Conservation (phyloP, 2,329 filamentous ascomycete genomes). For the Pseudogymnoascus sp. region DNA sequence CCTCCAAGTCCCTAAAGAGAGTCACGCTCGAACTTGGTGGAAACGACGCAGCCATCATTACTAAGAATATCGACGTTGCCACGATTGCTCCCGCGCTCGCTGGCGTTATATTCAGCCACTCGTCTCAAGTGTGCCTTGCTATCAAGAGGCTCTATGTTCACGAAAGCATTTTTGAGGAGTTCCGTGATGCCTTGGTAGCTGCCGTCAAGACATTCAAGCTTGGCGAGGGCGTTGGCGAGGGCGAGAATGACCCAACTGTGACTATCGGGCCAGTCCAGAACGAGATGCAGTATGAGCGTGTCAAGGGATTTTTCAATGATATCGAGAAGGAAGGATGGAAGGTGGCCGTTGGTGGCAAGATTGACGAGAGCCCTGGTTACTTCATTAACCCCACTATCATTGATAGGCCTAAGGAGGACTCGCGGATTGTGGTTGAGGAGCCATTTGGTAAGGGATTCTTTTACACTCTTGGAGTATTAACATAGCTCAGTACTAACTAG, state of each 20-base stretch:
- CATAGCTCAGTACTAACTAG: background rate
- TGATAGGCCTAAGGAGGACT: slow-evolving; percentile 44
- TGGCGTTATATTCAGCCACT: slow-evolving; percentile 41
- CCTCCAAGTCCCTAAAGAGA: slow-evolving; percentile 43
- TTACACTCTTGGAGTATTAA: background rate
- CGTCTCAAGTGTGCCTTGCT: slow-evolving; percentile 45
- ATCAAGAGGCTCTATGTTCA: slow-evolving; percentile 54
- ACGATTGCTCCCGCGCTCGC: slow-evolving; percentile 33
- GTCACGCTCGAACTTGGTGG: slow-evolving; percentile 46
- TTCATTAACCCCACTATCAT: slow-evolving; percentile 51
- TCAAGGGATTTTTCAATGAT: slow-evolving; percentile 45
- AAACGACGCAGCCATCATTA: slow-evolving; percentile 46
- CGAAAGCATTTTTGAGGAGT: slow-evolving; percentile 47
- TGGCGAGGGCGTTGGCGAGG: slow-evolving; percentile 40
- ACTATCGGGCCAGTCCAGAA: slow-evolving; percentile 52
- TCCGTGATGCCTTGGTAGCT: slow-evolving; percentile 37
- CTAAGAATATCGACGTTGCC: slow-evolving; percentile 42
- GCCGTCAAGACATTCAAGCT: slow-evolving; percentile 40
- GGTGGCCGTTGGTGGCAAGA: slow-evolving; percentile 34
- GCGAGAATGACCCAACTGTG: slow-evolving; percentile 21
- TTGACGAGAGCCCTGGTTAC: slow-evolving; percentile 32
- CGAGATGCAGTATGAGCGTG: slow-evolving; percentile 52
- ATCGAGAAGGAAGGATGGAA: slow-evolving; percentile 44
- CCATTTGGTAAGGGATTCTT: slow-evolving; percentile 37
- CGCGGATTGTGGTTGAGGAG: slow-evolving; percentile 47